These are phyloP conservation scores for Suillus placidus DNA, from an alignment of 768 basidiomycete species.

Conservation along the genomic window DNA sequence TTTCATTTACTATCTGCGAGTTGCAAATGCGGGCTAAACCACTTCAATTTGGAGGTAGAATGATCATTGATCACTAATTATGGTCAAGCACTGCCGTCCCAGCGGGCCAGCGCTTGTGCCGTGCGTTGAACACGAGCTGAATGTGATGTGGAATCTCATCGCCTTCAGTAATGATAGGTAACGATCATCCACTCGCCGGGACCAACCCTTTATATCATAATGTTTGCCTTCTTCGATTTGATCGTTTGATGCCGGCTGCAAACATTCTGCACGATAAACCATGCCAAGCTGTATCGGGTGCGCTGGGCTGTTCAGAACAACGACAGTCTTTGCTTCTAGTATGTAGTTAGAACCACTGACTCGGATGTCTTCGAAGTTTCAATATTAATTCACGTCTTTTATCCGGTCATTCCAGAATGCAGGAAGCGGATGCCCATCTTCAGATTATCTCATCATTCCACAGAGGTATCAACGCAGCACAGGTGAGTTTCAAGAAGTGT, in stretches of 20 bases:
- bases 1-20: too few species aligned
- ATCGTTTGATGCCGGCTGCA: background rate
- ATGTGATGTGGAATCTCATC: too few species aligned
- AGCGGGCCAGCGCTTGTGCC: background rate
- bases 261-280: background rate
- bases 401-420: background rate
- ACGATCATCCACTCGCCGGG: background rate
- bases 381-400: background rate
- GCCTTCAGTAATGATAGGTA: background rate
- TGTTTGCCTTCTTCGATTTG: background rate
- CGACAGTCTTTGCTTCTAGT: background rate
- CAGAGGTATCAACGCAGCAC: conserved; percentile 45
- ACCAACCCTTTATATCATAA: background rate
- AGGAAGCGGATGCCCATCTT: background rate
- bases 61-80: too few species aligned
- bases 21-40: too few species aligned
- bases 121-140: background rate
- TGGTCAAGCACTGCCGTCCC: background rate
- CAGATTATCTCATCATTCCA: background rate
- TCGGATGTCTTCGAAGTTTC: background rate
- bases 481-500: conserved; percentile 42
- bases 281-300: background rate
- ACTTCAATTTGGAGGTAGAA: too few species aligned
- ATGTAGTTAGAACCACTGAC: background rate
- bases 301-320: background rate